A percentile compares a stretch with the other conserved stretches of the same genome.
Evolutionary conservation across 176 grass and related monocot species (phyloP).

Genomic region (Pharus latifolius): DNA sequence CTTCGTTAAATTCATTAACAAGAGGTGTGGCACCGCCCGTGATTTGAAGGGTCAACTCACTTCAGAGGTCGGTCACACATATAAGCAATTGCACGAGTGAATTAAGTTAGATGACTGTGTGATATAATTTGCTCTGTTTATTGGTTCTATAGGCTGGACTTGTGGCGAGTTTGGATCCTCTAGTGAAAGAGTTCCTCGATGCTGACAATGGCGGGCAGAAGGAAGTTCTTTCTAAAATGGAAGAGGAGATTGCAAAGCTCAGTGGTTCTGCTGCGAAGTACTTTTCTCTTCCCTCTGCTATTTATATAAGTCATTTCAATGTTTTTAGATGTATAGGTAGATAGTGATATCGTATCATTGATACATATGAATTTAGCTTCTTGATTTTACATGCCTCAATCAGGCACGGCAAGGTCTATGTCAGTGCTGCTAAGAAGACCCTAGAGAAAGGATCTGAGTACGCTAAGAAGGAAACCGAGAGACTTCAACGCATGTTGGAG

Average conservation of each 20-base stretch:
- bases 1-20: constrained; percentile 93
- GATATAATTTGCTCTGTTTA: not conserved
- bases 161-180: constrained; percentile 52
- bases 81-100: not conserved
- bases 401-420: constrained; percentile 81
- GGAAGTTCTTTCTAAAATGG: constrained; percentile 62
- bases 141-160: constrained; percentile 67
- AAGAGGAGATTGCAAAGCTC: constrained; percentile 89
- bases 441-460: constrained; percentile 65
- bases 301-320: not conserved
- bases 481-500: constrained; percentile 76
- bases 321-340: not conserved
- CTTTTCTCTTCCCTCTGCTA: not conserved
- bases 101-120: not conserved
- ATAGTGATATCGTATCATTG: not conserved
- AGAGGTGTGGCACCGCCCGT: constrained; percentile 74
- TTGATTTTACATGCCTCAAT: not conserved
- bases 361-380: not conserved
- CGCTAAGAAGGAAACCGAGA: constrained; percentile 73
- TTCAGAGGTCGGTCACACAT: constrained; percentile 48
- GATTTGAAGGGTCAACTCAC: constrained; percentile 83
- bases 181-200: constrained; percentile 74
- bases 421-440: constrained; percentile 70
- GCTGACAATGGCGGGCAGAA: constrained; percentile 52
- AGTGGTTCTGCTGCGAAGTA: constrained; percentile 81